Evolutionary conservation across 345 rosid species (phyloP), one percentile per base, ranked within the genome.

Genomic region (Bretschneidera sinensis): DNA sequence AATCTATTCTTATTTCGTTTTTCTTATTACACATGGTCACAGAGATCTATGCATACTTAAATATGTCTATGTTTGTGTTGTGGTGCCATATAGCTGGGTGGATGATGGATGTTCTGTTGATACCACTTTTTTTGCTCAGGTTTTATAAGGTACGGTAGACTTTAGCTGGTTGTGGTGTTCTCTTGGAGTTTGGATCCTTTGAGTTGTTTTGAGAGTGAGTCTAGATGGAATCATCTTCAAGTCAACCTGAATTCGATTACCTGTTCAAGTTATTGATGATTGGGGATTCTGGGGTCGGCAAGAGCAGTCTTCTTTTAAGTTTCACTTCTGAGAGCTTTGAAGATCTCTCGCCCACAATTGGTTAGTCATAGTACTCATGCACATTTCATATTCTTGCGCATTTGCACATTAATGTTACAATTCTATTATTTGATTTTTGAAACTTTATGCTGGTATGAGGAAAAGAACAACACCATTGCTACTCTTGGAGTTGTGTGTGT

Each of bases 261-360:
- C 64, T 71, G 61, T 73, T 81, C 76, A 81, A 81, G 79, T 51
- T 78, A 67, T 55, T 81, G 71, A 62, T 81, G 82, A 78, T 81
- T 18, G 85, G 85, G 49, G 85, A 81, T 67, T 81, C 85, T 21
- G 80, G 80, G 2, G 82, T 81, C 16, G 85, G 85, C 17, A 81
- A 81, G 64, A 81, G 85, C 24, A 73, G 78, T 68, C 79, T 81
- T 22, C 82, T 81, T 55, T 59, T 81, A 61, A 70, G 82, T 61
- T 81, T 78, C 61, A 78, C 76, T 48, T 76, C 82, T 21, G 62
- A 59, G 28, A 33, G 64, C 19, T 62, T 73, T 60, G 80, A 78
- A 55, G 80, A 77, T 18, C 80, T 73, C 25, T 64, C 80, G 11
- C 82, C 85, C 10, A 81, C 85, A 17, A 81, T 81, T 23, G 82